Conservation (phyloP, 345 rosid genomes). For the Ricinus communis region DNA sequence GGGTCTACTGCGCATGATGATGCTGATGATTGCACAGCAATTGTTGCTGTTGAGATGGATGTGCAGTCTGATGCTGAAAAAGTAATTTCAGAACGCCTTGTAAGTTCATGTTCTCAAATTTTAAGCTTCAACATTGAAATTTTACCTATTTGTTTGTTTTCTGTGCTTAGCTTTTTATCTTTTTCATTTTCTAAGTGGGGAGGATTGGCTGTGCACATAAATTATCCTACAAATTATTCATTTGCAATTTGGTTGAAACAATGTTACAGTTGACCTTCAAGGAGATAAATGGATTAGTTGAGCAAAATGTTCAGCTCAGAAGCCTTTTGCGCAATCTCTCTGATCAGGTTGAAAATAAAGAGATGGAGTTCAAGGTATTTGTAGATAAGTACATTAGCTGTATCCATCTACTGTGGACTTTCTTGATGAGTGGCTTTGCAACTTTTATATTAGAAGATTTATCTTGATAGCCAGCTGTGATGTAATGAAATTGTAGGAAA, state of each 20-base stretch:
- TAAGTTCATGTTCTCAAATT: conserved; percentile 32
- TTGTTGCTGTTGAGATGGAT: conserved; percentile 46
- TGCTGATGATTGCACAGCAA: conserved; percentile 38
- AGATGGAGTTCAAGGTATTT: conserved; percentile 80
- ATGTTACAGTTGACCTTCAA: conserved; percentile 72
- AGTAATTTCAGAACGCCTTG: conserved; percentile 73
- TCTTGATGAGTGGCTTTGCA: conserved; percentile 14
- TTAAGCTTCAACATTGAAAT: not conserved
- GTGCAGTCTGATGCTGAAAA: conserved; percentile 62
- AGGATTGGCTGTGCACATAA: not conserved
- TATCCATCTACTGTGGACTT: not conserved
- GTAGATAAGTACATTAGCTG: not conserved
- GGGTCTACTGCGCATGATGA: conserved; percentile 53
- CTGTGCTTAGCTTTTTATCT: no score
- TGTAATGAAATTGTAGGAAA: conserved; percentile 51
- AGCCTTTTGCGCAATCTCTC: conserved; percentile 82
- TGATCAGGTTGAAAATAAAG: conserved; percentile 66
- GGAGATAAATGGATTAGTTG: conserved; percentile 93
- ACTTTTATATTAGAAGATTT: not conserved
- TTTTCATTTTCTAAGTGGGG: not conserved
- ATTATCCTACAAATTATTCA: not conserved
- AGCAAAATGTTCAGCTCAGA: conserved; percentile 92
- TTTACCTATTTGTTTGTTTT: not conserved
- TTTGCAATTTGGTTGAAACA: conserved; percentile 25
- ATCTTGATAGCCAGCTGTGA: not conserved